Evolutionary conservation across 345 rosid species (phyloP), one percentile per base, ranked within the genome.

Genomic region (Limnanthes douglasii): DNA sequence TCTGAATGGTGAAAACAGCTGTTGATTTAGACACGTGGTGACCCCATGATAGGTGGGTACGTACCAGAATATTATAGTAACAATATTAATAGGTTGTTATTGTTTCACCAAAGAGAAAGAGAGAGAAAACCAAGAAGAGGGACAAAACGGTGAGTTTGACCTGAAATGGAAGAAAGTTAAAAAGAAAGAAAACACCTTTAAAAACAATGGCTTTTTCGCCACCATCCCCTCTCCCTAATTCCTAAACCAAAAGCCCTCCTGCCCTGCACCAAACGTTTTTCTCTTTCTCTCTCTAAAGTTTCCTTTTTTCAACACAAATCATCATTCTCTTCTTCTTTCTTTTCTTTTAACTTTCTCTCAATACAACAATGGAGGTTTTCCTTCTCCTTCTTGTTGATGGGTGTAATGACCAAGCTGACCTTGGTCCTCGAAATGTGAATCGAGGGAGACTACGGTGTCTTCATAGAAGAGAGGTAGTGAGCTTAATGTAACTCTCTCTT

Each of bases 171-270:
- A 45, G 39, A 41, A 34, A 45, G 55, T 21, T 30, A 44, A 46
- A 27, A 54, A 35, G 20, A 21, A 39, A 39, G 43, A 9, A 39
- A 21, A 31, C 28, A 39, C 12, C 43, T 39, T 47, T 60, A 59
- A 63, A 60, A 63, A 51, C 31, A 61, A 31, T n/a, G n/a, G 56
- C 64, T 22, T 56, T 45, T 59, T n/a, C n/a, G n/a, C n/a, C 74
- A 59, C 66, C 64, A 54, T 41, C 63, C 48, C 46, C 6, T 29
- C 19, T 28, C 41, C 14, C 13, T 21, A 18, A 54, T 9, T 45
- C 42, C 16, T 16, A 44, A 18, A 35, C 17, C 24, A 33, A 13
- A 41, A 31, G 37, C 29, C 37, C 35, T 37, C n/a, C n/a, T n/a
- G n/a, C n/a, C n/a, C n/a, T n/a, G n/a, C n/a, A 11, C 34, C 31